A percentile compares a stretch with the other conserved stretches of the same genome.
Evolutionary conservation across 2,329 filamentous ascomycete genomes (phyloP).

Genomic region (Colletotrichum magnum): DNA sequence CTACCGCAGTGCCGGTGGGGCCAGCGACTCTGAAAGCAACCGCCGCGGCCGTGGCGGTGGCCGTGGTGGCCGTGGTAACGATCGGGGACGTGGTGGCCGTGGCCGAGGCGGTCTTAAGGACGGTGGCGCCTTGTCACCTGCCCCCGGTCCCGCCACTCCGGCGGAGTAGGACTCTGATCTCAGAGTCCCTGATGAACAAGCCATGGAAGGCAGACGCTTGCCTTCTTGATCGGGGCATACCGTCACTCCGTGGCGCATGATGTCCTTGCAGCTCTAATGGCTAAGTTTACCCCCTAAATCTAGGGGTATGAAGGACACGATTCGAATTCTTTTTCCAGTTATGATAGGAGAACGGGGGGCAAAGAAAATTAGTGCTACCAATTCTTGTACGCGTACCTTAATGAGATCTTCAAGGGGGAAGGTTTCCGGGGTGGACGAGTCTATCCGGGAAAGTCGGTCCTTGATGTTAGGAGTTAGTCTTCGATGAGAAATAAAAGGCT

Average conservation of each 20-base stretch:
- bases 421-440: slow-evolving; percentile 29
- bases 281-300: slow-evolving; percentile 33
- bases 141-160: slow-evolving; percentile 65
- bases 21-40: slow-evolving; percentile 75
- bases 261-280: slow-evolving; percentile 39
- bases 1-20: slow-evolving; percentile 88
- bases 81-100: slow-evolving; percentile 70
- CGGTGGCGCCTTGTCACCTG: slow-evolving; percentile 67
- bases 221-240: slow-evolving; percentile 19
- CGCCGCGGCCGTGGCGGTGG: slow-evolving; percentile 70
- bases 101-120: slow-evolving; percentile 72
- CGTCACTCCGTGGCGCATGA: slow-evolving; percentile 28
- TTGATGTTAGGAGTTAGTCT: slow-evolving; percentile 35
- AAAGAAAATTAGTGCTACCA: slow-evolving; percentile 41
- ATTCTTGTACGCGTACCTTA: slow-evolving; percentile 44
- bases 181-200: slow-evolving; percentile 30
- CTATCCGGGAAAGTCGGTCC: slow-evolving; percentile 10
- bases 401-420: slow-evolving; percentile 38
- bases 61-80: slow-evolving; percentile 70
- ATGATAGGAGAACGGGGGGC: slow-evolving; percentile 35
- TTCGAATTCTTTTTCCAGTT: slow-evolving; percentile 25
- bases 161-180: slow-evolving; percentile 48
- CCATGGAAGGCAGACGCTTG: slow-evolving; percentile 15
- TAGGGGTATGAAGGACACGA: slow-evolving; percentile 35
- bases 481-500: slow-evolving; percentile 36